These are phyloP conservation scores for Amanita rimosa DNA, from an alignment of 768 basidiomycete species.

Conservation along the genomic window DNA sequence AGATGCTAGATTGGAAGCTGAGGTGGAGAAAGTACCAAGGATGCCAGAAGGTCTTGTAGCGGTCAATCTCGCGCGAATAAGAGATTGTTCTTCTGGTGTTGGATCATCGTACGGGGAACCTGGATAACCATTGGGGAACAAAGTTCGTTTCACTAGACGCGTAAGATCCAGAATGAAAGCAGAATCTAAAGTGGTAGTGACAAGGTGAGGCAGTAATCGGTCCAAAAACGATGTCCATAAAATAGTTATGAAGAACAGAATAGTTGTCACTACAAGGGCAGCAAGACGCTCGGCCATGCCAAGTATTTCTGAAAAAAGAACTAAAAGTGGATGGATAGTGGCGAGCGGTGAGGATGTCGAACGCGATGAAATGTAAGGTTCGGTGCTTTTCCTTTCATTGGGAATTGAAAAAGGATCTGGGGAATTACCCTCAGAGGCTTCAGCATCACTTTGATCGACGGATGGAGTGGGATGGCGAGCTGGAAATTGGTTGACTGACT, in stretches of 20 bases:
- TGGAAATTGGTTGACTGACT: constrained; percentile 45
- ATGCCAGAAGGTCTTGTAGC: constrained; percentile 25
- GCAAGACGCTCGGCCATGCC: constrained; percentile 36
- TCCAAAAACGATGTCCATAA: constrained; percentile 46
- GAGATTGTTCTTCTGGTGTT: constrained; percentile 61
- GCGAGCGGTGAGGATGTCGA: background rate
- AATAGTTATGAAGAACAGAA: constrained; percentile 33
- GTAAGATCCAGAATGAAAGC: constrained; percentile 40
- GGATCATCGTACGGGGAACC: constrained; percentile 66
- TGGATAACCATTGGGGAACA: constrained; percentile 90
- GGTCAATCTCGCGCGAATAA: constrained; percentile 34
- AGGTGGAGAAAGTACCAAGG: constrained; percentile 19
- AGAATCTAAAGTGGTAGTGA: constrained; percentile 43
- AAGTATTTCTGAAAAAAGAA: constrained; percentile 39
- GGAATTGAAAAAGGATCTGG: background rate
- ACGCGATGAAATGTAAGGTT: background rate
- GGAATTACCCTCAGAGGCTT: background rate
- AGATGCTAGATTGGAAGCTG: background rate
- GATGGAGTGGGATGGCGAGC: constrained; percentile 6
- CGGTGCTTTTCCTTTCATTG: background rate
- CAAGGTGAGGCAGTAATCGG: constrained; percentile 61
- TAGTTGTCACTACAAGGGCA: constrained; percentile 31
- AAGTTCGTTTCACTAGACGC: constrained; percentile 47
- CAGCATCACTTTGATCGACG: constrained; percentile 5
- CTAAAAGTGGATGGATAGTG: constrained; percentile 25